Evolutionary conservation across 2,329 filamentous ascomycete species (phyloP), one percentile per base, ranked within the genome.

Genomic region (Bipolaris zeicola): DNA sequence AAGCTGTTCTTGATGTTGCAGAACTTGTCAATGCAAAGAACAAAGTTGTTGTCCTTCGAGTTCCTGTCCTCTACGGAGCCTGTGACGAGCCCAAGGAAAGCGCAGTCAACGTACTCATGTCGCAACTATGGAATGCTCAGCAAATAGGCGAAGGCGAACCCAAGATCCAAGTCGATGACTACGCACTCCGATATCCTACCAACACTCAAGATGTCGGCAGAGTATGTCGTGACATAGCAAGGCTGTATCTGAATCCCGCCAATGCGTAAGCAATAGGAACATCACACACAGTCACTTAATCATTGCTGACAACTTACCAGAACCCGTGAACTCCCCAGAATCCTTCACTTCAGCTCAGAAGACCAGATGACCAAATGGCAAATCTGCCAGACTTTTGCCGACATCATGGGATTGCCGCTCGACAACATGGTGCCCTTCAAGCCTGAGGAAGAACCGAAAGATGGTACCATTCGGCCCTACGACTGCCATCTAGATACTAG

Each of bases 281-380:
- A 11, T 31, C 28, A 31, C 28, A 31, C 11, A 31, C 28, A 20
- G 1, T 37, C 34, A 3, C 14, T 33, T 1, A 22, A 4, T 6
- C 5, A 18, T 18, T 42, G 31, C 48, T 64, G 10, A 60, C 22
- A 3, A 11, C 43, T 3, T 16, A 5, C 10, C 18, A 57, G 50
- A 4, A 68, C 73, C 36, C 78, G 81, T 10, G 71, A 79, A 14
- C 77, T 96, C 37, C 92, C 92, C 0, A 79, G 72, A 26, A 84
- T 92, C 41, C 81, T 96, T 16, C 92, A 97, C 52, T 96, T 96
- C 77, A 91, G 89, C 3, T 92, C 91, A 43, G 91, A 96, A 76
- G 90, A 96, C 65, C 85, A 82, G 63, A 90, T 88, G 81, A 96
- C 92, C 0, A 96, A 96, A 79, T 96, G 93, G 75, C 87, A 94